Base-by-base conservation (phyloP, 768 basidiomycete genomes). In the Obba rivulosa region DNA sequence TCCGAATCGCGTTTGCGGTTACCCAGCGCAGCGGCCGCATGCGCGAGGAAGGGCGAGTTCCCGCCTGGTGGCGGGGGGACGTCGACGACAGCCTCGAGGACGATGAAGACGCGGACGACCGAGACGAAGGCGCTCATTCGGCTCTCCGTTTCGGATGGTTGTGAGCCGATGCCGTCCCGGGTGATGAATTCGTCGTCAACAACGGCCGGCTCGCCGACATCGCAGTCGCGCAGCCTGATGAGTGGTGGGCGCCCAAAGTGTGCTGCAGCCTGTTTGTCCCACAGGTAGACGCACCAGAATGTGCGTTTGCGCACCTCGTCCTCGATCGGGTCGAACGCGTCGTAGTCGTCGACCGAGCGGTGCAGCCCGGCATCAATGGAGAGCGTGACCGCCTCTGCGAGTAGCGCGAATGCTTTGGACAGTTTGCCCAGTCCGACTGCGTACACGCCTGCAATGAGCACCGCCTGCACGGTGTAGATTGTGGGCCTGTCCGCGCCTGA, bases 251-350 rank as follows among this genome's bases (percentile, higher is more conserved):
- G 75, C 21, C 93, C 92, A 63, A 95, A 94, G 65, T 91, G 86
- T 49, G 88, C 86, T 10, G 81, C 74, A 7, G 92, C 80, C 60
- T 94, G 92, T 68, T 96, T 95, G 68, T 96, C 93, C 93, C 93
- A 95, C 43, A 90, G 77, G 67, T 95, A 96, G 22, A 94, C 90
- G 50, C 90, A 90, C 92, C 92, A 96, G 66, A 96, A 96, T 0
- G 93, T 95, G 57, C 92, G 83, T 66, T 94, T 95, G 49, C 93
- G 79, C 23, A 92, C 82, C 64, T 95, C 91, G 51, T 88, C 86
- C 64, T 94, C 92, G 54, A 94, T 85, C 8, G 87, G 78, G 66
- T 92, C 85, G 63, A 96, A 95, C 44, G 89, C 75, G 61, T 89
- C 85, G 60, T 90, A 90, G 13, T 81, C 83, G 54, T 92, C 90